Evolutionary conservation across 2,329 filamentous ascomycete species (phyloP).

Genomic region (Phaeosphaeriaceae sp.): DNA sequence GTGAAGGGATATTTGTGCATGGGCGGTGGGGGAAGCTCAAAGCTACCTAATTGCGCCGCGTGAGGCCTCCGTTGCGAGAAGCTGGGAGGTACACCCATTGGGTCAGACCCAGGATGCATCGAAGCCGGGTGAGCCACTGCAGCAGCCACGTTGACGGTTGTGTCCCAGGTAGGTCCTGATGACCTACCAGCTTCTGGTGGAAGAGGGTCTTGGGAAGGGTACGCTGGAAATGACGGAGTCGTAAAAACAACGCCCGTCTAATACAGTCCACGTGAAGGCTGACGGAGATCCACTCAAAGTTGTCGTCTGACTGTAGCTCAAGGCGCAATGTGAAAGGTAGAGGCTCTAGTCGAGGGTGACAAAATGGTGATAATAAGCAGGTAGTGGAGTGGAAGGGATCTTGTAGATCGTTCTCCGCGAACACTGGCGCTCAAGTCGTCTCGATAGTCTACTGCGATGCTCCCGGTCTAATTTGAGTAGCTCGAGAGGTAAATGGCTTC

Average conservation of each 20-base stretch:
- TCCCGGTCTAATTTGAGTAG: conserved; percentile 37
- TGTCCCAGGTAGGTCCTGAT: conserved; percentile 49
- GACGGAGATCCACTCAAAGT: conserved; percentile 60
- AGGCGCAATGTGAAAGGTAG: conserved; percentile 37
- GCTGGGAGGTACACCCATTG: conserved; percentile 68
- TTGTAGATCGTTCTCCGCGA: conserved; percentile 38
- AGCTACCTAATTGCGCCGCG: conserved; percentile 71
- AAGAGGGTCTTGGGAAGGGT: conserved; percentile 49
- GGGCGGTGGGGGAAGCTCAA: conserved; percentile 69
- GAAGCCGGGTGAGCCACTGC: conserved; percentile 65
- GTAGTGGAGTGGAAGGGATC: conserved; percentile 36
- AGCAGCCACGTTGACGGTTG: conserved; percentile 68
- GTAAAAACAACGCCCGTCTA: conserved; percentile 53
- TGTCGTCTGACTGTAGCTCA: conserved; percentile 37
- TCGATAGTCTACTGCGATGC: conserved; percentile 38
- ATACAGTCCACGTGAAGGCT: conserved; percentile 56
- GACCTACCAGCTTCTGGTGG: conserved; percentile 51
- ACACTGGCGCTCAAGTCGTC: conserved; percentile 36
- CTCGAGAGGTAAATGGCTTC: conserved; percentile 36
- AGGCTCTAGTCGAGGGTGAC: conserved; percentile 39
- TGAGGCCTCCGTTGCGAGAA: conserved; percentile 75
- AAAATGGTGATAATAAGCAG: conserved; percentile 43
- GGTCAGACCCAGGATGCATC: conserved; percentile 68
- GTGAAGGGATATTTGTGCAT: conserved; percentile 61
- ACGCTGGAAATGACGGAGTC: conserved; percentile 45